Evolutionary conservation across 2,329 filamentous ascomycete genomes (phyloP).

Genomic region (Calonectria pseudoreteaudii): DNA sequence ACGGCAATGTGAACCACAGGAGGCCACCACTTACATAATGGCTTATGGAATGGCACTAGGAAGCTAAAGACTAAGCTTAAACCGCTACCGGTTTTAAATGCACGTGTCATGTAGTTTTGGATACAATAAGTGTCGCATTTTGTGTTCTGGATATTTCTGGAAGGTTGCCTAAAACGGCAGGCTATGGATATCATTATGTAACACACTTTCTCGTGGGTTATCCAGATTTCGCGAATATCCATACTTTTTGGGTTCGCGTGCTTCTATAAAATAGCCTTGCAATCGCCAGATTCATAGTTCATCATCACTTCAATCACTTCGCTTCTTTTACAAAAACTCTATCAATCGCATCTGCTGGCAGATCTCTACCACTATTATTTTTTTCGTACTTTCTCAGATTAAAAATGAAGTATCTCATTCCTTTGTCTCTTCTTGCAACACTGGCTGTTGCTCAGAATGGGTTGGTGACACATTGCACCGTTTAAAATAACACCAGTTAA

Average conservation of each 20-base stretch:
- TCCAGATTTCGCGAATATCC: background rate
- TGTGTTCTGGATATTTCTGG: background rate
- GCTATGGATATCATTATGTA: background rate
- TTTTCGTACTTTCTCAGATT: background rate
- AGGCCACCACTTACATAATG: background rate
- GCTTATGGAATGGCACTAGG: background rate
- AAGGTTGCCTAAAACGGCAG: background rate
- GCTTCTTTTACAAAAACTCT: background rate
- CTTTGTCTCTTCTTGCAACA: background rate
- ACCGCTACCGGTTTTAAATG: background rate
- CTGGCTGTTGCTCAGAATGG: background rate
- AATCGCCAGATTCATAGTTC: background rate
- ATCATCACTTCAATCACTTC: background rate
- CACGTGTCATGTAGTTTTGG: background rate
- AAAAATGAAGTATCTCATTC: constrained; percentile 2
- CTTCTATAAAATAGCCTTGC: background rate
- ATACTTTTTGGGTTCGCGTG: background rate
- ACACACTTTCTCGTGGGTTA: background rate
- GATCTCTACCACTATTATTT: background rate
- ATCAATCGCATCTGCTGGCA: constrained; percentile 6
- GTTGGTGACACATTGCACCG: background rate
- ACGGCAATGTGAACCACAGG: background rate
- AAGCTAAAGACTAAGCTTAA: background rate
- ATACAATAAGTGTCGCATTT: background rate
- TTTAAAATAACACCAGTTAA: background rate